Evolutionary conservation across 257 asterid species (phyloP).

Genomic region (Primulina eburnea): DNA sequence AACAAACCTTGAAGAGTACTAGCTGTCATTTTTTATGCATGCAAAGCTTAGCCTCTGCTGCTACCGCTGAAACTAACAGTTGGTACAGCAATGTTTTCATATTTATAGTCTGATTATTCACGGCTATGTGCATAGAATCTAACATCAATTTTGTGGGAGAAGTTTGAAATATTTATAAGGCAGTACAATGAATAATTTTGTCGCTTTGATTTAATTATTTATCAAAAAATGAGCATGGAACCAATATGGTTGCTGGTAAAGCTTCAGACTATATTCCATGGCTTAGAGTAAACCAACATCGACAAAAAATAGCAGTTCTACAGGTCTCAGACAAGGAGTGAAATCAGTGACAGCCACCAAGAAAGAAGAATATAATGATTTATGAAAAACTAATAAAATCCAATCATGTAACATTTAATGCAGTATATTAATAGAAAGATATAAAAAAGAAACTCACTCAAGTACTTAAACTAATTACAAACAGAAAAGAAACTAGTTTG

Average conservation of each 20-base stretch:
- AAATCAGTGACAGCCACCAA: slow-evolving; percentile 22
- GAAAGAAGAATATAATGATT: slow-evolving; percentile 14
- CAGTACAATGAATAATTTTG: not conserved
- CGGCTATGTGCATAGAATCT: slow-evolving; percentile 3
- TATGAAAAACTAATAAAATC: slow-evolving; percentile 5
- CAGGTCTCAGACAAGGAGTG: slow-evolving; percentile 13
- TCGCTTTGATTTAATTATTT: no score
- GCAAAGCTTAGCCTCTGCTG: slow-evolving; percentile 10
- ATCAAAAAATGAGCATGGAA: no score
- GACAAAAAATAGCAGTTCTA: slow-evolving; percentile 8
- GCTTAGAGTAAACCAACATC: not conserved
- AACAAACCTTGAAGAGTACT: not conserved
- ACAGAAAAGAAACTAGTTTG: slow-evolving; percentile 24
- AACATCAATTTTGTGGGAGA: no score
- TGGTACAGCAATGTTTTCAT: not conserved
- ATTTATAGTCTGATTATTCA: not conserved
- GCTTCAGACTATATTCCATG: no score
- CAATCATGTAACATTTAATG: slow-evolving; percentile 10
- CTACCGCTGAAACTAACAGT: not conserved
- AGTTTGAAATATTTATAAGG: not conserved
- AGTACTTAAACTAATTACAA: slow-evolving; percentile 21
- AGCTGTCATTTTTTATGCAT: not conserved
- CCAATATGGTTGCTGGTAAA: no score
- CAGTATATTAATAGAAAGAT: slow-evolving; percentile 7
- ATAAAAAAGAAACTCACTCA: slow-evolving; percentile 25